Conservation (phyloP, 2,329 filamentous ascomycete genomes). For the Stagonosporopsis cucurbitacearum region DNA sequence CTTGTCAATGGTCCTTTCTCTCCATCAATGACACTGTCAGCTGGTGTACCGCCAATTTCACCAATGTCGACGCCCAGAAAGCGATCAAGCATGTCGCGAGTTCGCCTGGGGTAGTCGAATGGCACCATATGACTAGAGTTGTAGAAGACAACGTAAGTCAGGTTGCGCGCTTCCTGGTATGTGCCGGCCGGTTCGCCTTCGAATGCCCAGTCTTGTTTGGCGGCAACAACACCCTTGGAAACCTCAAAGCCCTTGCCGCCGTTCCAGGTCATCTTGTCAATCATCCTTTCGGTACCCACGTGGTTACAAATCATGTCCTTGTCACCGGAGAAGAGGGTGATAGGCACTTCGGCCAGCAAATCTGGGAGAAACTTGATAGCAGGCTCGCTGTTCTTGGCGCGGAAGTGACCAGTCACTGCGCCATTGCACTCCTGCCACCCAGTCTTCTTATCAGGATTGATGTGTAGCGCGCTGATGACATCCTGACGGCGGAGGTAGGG, state of each 20-base stretch:
- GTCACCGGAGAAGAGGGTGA: conserved; percentile 90
- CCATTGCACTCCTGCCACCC: conserved; percentile 94
- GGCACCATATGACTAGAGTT: conserved; percentile 99
- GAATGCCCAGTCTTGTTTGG: conserved; percentile 92
- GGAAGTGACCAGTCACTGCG: conserved; percentile 75
- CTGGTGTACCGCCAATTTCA: conserved; percentile 80
- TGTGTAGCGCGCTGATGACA: conserved; percentile 79
- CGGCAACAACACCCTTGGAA: conserved; percentile 85
- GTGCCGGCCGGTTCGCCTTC: conserved; percentile 87
- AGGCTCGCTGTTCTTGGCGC: conserved; percentile 72
- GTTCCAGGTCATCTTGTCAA: conserved; percentile 90
- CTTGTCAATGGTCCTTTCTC: conserved; percentile 80
- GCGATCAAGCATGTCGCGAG: conserved; percentile 94
- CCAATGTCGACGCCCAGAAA: conserved; percentile 94
- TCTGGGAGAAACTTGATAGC: conserved; percentile 77
- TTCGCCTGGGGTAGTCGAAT: conserved; percentile 85
- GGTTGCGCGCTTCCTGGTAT: conserved; percentile 92
- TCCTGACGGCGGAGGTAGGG: conserved; percentile 86
- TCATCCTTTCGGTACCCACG: conserved; percentile 87
- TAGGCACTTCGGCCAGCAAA: conserved; percentile 75
- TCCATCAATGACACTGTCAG: conserved; percentile 82
- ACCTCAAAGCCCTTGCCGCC: conserved; percentile 90
- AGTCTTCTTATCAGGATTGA: conserved; percentile 79
- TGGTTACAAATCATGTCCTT: conserved; percentile 98
- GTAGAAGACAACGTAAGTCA: conserved; percentile 95